Conservation (phyloP, 352 stramenopile species). For the Thraustochytrium striatum region DNA sequence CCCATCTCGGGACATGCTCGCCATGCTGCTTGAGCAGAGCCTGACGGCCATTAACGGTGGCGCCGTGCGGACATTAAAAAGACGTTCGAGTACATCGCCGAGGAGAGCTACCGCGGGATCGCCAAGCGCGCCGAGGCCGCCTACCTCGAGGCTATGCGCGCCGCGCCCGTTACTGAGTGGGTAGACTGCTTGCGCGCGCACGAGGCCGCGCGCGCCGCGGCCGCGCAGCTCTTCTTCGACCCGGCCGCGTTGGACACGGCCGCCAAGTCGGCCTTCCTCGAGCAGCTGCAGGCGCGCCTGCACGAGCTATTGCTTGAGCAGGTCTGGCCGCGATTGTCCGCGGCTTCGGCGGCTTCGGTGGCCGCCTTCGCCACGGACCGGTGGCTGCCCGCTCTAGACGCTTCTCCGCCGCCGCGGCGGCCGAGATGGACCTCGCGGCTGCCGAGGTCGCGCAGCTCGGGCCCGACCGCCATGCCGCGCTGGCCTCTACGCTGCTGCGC, state of each 20-base stretch:
- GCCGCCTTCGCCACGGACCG: neutral
- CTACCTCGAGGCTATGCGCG: constrained; percentile 62
- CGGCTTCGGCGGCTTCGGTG: neutral
- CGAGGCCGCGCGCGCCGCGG: neutral
- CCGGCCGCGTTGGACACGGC: constrained; percentile 5
- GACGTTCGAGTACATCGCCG: constrained; percentile 77
- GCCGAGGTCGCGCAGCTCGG: neutral
- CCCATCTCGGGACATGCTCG: constrained; percentile 77
- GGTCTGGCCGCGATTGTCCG: neutral
- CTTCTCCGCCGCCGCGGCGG: neutral
- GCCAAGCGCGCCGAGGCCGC: constrained; percentile 66
- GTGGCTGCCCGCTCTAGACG: neutral
- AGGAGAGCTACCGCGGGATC: constrained; percentile 73
- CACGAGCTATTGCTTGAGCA: neutral
- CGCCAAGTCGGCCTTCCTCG: constrained; percentile 20
- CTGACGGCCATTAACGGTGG: constrained; percentile 77
- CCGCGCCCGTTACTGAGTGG: neutral
- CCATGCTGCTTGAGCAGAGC: constrained; percentile 71
- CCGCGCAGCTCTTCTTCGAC: neutral
- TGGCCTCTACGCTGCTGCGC: neutral
- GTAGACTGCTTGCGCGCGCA: constrained; percentile 6
- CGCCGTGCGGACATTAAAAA: constrained; percentile 75
- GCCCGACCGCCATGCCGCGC: neutral
- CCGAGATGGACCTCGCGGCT: neutral
- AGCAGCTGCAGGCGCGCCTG: neutral